phyloP scores from a whole-genome alignment of 768 basidiomycete species.

The Dacryopinax primogenitus region DNA sequence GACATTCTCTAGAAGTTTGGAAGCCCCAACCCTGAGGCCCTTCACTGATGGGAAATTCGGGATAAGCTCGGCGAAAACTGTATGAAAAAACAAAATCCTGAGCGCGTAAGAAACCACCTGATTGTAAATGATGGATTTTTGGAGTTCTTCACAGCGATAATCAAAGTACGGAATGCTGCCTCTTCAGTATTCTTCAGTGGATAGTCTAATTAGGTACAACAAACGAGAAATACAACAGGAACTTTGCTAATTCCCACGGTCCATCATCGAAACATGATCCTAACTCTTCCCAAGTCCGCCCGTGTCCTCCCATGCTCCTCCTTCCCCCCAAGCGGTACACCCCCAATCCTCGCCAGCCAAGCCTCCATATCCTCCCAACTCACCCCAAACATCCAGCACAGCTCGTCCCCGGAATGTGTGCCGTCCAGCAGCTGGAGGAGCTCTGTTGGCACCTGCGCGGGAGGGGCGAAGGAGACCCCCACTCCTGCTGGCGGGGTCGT shows the following conservation, averaged over 20 bases:
- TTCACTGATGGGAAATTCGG: too few species aligned
- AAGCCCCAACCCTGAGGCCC: too few species aligned
- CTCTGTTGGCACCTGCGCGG: not conserved
- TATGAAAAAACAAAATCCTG: too few species aligned
- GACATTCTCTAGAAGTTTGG: too few species aligned
- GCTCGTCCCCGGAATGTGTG: constrained; percentile 82
- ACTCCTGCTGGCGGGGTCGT: constrained; percentile 7
- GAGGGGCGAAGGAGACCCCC: constrained; percentile 4
- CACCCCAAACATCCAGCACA: constrained; percentile 67
- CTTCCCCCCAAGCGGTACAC: constrained; percentile 42
- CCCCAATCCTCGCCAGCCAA: constrained; percentile 26
- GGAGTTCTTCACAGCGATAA: too few species aligned
- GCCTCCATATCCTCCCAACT: constrained; percentile 71
- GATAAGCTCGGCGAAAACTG: too few species aligned
- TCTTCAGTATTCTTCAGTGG: too few species aligned
- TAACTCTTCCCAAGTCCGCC: constrained; percentile 58
- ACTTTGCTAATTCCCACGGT: not conserved
- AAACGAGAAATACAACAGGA: not conserved
- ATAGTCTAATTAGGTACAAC: not conserved
- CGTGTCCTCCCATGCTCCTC: constrained; percentile 43
- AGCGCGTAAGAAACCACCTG: too few species aligned
- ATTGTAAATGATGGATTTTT: too few species aligned
- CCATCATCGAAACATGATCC: constrained; percentile 28
- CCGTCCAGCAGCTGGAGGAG: constrained; percentile 55
- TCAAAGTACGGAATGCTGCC: too few species aligned